Conservation (phyloP, 202 grass and related monocot genomes). For the Sporobolus alterniflorus region DNA sequence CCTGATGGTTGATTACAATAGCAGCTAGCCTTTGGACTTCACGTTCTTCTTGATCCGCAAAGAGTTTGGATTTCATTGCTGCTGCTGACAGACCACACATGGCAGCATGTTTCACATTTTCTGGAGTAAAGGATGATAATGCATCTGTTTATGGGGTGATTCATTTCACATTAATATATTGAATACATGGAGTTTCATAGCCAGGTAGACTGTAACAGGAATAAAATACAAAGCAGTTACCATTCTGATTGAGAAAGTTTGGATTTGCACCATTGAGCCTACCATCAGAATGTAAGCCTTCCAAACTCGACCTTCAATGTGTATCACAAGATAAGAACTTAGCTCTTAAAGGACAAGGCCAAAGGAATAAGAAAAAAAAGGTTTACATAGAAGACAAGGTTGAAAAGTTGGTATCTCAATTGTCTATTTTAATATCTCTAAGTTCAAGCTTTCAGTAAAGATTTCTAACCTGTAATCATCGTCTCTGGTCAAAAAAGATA, state of each 20-base stretch:
- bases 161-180: conserved; percentile 25
- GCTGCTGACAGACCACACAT: conserved; percentile 80
- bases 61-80: conserved; percentile 92
- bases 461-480: conserved; percentile 76
- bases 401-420: not conserved
- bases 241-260: conserved; percentile 51
- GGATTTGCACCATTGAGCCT: conserved; percentile 43
- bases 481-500: conserved; percentile 79
- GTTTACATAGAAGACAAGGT: not conserved
- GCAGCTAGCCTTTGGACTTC: conserved; percentile 93
- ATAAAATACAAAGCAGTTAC: conserved; percentile 49
- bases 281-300: conserved; percentile 61
- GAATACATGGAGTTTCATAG: conserved; percentile 18
- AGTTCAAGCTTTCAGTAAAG: conserved; percentile 17
- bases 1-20: conserved; percentile 93
- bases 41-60: conserved; percentile 95
- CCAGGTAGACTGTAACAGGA: not conserved
- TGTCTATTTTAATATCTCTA: conserved; percentile 10
- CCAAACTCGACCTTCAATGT: conserved; percentile 66
- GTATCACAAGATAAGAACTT: conserved; percentile 43
- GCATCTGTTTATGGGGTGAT: conserved; percentile 41
- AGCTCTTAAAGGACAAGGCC: not conserved
- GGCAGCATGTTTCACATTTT: conserved; percentile 77
- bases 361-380: conserved; percentile 27
- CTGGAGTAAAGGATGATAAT: conserved; percentile 43